Evolutionary conservation across 768 basidiomycete species (phyloP).

Genomic region (Baorangia bicolor): DNA sequence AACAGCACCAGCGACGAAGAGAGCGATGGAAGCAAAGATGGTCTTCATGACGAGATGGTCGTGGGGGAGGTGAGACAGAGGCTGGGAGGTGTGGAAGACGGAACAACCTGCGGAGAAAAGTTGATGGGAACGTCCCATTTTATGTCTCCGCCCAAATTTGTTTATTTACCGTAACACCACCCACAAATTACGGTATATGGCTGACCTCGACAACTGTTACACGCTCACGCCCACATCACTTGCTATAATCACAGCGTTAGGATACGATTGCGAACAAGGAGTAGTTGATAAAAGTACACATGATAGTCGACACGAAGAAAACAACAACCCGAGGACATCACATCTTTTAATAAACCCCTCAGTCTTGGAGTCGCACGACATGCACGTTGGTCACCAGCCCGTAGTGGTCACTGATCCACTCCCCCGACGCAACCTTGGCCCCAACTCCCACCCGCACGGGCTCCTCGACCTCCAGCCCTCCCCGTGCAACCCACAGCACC

Average conservation of each 20-base stretch:
- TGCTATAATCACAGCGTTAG: constrained; percentile 15
- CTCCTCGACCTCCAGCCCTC: constrained; percentile 50
- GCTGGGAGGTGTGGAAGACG: background rate
- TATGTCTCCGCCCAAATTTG: constrained; percentile 35
- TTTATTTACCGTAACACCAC: constrained; percentile 11
- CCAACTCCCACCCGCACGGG: constrained; percentile 59
- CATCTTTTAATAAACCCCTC: constrained; percentile 4
- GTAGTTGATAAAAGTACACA: constrained; percentile 10
- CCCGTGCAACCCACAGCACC: constrained; percentile 53
- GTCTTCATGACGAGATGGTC: constrained; percentile 46
- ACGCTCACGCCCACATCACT: background rate
- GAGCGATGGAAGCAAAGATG: constrained; percentile 36
- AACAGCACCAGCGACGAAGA: constrained; percentile 41
- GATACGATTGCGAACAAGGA: background rate
- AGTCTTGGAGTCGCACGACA: constrained; percentile 22
- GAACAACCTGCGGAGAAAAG: constrained; percentile 17
- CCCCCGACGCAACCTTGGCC: constrained; percentile 40
- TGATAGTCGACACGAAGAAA: background rate
- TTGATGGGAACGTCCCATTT: constrained; percentile 22
- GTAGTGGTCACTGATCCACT: constrained; percentile 69
- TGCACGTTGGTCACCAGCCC: constrained; percentile 49
- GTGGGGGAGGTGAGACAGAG: constrained; percentile 15
- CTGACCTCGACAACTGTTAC: background rate
- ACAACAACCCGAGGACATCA: background rate
- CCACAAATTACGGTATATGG: constrained; percentile 2